Base-by-base conservation (phyloP, 1,284 basidiomycete genomes). In the Wallemia ichthyophaga region DNA sequence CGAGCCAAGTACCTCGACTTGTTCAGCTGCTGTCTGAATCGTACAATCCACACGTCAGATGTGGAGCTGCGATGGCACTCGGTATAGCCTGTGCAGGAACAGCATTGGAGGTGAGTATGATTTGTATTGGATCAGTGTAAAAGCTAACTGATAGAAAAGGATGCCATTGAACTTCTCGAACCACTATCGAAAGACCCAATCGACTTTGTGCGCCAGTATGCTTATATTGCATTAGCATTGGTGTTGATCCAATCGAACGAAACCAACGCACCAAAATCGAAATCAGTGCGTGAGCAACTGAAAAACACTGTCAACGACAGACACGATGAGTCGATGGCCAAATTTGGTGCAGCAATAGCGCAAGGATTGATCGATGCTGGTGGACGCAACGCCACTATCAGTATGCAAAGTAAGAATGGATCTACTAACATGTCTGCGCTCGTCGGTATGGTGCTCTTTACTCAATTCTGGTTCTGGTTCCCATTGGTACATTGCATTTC, bases 391-490 rank as follows among this genome's bases (percentile, higher is more conserved):
- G 85, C 85, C 61, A 94, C 87, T 9, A 87, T 96, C 66, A 87
- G 81, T 65, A 73, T 95, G 60, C 83, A 88, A 67, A 92, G 85
- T 66, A 79, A 85, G 62, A 86, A 85, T 2, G 91, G 91, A 2
- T 89, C 82, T 63, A 77, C 76, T 64, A 89, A 94, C 69, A 89
- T 87, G 64, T 84, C 78, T 60, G 86, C 89, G 1, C 85, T 95
- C 62, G 86, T 95, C 37, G 91, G 91, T 26, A 89, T 95, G 84
- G 80, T 83, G 19, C 71, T 96, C 66, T 96, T 96, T 73, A 86
- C 83, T 66, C 91, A 96, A 69, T 95, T 95, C 72, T 96, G 91
- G 91, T 95, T 95, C 69, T 96, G 91, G 91, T 96, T 89, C 71
- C 91, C 91, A 31, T 73, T 95, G 26, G 87, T 88, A n/a, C 89